Evolutionary conservation across 2,329 filamentous ascomycete species (phyloP).

Genomic region (Bimuria novae-zelandiae): DNA sequence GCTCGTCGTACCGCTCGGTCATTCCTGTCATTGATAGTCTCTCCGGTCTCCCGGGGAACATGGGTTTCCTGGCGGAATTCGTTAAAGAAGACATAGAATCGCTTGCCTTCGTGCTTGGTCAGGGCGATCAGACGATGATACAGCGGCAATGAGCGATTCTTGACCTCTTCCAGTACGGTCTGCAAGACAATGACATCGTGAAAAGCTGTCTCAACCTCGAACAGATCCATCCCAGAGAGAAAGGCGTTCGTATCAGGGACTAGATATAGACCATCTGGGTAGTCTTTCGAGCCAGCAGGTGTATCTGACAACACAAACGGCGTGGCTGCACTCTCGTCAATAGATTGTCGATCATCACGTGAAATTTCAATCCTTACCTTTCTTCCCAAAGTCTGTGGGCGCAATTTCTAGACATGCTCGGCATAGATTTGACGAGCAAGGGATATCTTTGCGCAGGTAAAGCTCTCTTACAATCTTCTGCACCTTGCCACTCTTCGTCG

Average conservation of each 20-base stretch:
- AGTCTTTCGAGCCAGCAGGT: conserved; percentile 80
- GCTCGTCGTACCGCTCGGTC: conserved; percentile 87
- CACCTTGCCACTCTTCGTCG: conserved; percentile 93
- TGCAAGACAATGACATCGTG: conserved; percentile 97
- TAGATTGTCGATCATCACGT: no score
- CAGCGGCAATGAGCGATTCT: conserved; percentile 88
- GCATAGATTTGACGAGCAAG: conserved; percentile 92
- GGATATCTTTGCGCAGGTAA: conserved; percentile 94
- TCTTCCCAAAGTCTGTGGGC: conserved; percentile 77
- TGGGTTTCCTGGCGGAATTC: conserved; percentile 95
- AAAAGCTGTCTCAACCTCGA: conserved; percentile 88
- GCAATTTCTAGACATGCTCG: conserved; percentile 72
- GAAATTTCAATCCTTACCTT: conserved; percentile 57
- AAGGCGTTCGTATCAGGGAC: conserved; percentile 96
- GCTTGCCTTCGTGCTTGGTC: conserved; percentile 94
- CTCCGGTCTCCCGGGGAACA: conserved; percentile 71
- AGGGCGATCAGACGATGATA: conserved; percentile 91
- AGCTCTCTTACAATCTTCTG: conserved; percentile 98
- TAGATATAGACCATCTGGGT: conserved; percentile 88
- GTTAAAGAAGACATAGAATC: conserved; percentile 99
- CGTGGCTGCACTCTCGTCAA: conserved; percentile 62
- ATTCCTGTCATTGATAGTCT: conserved; percentile 95
- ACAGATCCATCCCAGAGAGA: conserved; percentile 93
- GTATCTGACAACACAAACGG: conserved; percentile 88
- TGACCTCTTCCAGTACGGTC: conserved; percentile 93